These are phyloP conservation scores for Carnegiea gigantea DNA, from an alignment of 179 eudicot genomes.

Conservation along the genomic window DNA sequence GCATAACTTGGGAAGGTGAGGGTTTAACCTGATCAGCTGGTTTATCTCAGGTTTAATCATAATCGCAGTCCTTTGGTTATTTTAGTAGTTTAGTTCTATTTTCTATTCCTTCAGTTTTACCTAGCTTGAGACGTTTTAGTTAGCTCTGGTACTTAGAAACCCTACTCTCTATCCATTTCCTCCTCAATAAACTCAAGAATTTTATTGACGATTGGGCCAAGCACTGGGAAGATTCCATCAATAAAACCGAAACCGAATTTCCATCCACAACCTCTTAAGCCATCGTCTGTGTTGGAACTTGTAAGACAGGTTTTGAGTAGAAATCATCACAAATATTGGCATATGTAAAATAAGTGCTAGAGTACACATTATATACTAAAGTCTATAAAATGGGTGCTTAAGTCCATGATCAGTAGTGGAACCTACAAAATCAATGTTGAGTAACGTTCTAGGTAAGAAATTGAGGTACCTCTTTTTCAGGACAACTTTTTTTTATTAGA, in stretches of 20 bases:
- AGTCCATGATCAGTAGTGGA: background rate
- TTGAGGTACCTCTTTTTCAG: conserved; percentile 51
- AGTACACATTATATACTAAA: background rate
- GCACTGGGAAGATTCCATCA: conserved; percentile 84
- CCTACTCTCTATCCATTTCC: no score
- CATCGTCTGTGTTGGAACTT: conserved; percentile 48
- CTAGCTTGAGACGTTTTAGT: no score
- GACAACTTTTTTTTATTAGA: conserved; percentile 74
- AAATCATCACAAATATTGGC: background rate
- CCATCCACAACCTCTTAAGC: conserved; percentile 86
- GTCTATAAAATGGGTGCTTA: background rate
- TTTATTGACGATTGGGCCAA: conserved; percentile 67
- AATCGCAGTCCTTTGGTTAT: no score
- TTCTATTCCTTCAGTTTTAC: no score
- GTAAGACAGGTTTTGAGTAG: background rate
- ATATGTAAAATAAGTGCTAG: background rate
- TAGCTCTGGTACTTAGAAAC: no score
- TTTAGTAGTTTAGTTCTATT: no score
- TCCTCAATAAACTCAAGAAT: conserved; percentile 55
- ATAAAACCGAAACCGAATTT: conserved; percentile 89
- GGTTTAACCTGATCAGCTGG: no score
- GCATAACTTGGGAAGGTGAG: no score
- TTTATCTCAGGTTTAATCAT: no score
- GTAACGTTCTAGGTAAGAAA: background rate
- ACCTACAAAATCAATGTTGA: background rate